Evolutionary conservation across 441 rosid genomes (phyloP), one percentile per base, ranked within the genome.

Genomic region (Biscutella laevigata): DNA sequence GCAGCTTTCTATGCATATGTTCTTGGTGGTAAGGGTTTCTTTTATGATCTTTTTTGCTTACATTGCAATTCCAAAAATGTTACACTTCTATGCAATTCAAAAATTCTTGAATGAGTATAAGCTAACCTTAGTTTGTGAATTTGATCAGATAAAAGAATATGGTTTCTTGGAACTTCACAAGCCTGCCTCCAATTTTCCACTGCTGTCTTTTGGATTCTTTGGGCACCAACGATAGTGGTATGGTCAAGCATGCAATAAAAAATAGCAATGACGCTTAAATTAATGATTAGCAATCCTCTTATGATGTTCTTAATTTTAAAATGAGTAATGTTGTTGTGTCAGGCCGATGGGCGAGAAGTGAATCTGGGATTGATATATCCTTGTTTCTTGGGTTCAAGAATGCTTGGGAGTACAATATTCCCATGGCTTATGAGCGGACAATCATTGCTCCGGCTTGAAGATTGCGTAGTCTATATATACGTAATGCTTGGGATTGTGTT

Each of bases 341-440:
- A 92, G 99, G 97, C 97, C 73, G 99, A 92, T 72, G 99, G 97
- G 36, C 67, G 95, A 67, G 94, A 79, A 77, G 83, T 84, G 60
- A 66, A 71, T 65, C 78, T 92, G 7, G 99, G 95, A 27, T 65
- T 88, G 73, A 71, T 88, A 65, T 86, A 79, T 72, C 86, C 95
- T 19, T 88, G 89, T 64, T 54, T 92, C 34, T 57, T 84, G 77
- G 95, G 88, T 38, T 74, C 98, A 74, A 86, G 94, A 72, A 92
- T 92, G 96, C 80, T 82, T 22, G 98, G 98, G 34, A 88, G 94
- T 70, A 82, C 94, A 24, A 50, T 77, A 38, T 86, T 82, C 53
- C 99, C 95, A 24, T 88, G 95, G 97, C 68, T 86, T 14, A 69
- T 77, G 55, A 75, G 79, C 46, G 84, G 83, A 58, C 73, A 78